Conservation (phyloP, 345 rosid species). For the Eucalyptus victrix region DNA sequence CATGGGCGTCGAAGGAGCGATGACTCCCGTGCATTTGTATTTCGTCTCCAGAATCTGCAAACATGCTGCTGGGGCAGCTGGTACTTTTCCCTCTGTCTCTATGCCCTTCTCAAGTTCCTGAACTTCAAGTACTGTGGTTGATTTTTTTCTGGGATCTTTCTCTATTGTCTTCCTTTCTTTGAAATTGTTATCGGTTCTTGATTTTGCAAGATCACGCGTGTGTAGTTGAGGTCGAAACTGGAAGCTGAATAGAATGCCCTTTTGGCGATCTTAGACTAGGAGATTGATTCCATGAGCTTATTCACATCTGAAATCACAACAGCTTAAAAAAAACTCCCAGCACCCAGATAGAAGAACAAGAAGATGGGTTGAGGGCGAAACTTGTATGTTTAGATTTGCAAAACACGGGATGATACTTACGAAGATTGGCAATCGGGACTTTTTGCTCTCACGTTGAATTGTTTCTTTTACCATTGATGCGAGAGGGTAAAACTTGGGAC, state of each 20-base stretch:
- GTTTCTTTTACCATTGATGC: not conserved
- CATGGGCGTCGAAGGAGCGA: not conserved
- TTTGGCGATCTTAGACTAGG: not conserved
- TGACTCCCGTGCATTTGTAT: conserved; percentile 7
- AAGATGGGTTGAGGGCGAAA: not conserved
- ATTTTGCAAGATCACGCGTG: not conserved
- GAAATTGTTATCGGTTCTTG: not conserved
- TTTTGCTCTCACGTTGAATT: not conserved
- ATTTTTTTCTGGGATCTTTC: not conserved
- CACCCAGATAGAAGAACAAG: not conserved
- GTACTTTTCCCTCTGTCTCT: not conserved
- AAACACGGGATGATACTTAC: not conserved
- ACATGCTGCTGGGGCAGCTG: conserved; percentile 65
- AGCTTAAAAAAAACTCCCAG: not conserved
- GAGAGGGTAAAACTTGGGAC: not conserved
- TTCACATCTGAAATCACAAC: not conserved
- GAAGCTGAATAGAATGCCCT: not conserved
- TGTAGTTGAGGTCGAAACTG: not conserved
- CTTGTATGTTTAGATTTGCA: not conserved
- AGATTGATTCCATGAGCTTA: not conserved
- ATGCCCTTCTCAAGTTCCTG: not conserved
- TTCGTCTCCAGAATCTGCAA: conserved; percentile 14
- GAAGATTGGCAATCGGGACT: not conserved
- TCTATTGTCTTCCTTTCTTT: not conserved
- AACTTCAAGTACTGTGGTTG: not conserved